Evolutionary conservation across 2,329 filamentous ascomycete species (phyloP).

Genomic region (Volutella citrinella): DNA sequence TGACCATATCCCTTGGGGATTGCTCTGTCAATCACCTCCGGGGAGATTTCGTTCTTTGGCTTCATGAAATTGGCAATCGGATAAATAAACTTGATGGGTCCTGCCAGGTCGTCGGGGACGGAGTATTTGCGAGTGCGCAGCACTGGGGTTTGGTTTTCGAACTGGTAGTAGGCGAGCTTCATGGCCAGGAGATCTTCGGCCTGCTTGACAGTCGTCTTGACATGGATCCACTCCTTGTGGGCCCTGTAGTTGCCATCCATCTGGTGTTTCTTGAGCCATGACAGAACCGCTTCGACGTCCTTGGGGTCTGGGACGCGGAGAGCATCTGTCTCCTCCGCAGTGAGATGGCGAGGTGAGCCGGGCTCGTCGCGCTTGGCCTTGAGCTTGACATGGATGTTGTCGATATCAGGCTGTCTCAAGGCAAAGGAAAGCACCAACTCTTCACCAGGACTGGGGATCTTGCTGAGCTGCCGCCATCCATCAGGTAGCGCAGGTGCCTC

Average conservation of each 20-base stretch:
- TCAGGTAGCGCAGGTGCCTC: conserved; percentile 23
- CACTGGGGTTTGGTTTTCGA: conserved; percentile 33
- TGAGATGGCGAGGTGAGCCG: conserved; percentile 32
- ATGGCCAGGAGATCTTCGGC: conserved; percentile 41
- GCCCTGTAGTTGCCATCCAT: conserved; percentile 29
- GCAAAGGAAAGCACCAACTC: conserved; percentile 30
- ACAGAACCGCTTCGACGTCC: conserved; percentile 34
- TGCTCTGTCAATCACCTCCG: conserved; percentile 6
- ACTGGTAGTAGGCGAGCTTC: conserved; percentile 40
- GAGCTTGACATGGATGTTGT: conserved; percentile 23
- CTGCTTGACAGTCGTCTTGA: conserved; percentile 37
- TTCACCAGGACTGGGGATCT: conserved; percentile 20
- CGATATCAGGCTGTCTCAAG: conserved; percentile 29
- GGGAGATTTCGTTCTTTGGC: conserved; percentile 30
- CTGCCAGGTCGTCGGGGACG: conserved; percentile 37
- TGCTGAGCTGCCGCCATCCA: conserved; percentile 28
- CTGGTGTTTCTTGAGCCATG: conserved; percentile 40
- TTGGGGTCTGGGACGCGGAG: conserved; percentile 34
- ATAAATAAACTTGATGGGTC: conserved; percentile 43
- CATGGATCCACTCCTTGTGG: conserved; percentile 40
- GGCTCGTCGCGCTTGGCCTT: conserved; percentile 10
- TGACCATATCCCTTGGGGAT: conserved; percentile 10
- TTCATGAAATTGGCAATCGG: conserved; percentile 49
- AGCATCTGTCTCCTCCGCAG: conserved; percentile 31
- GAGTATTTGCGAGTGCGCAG: conserved; percentile 44